Evolutionary conservation across 2,329 filamentous ascomycete genomes (phyloP), one percentile per base, ranked within the genome.

Genomic region (Reticulascus tulasneorum): DNA sequence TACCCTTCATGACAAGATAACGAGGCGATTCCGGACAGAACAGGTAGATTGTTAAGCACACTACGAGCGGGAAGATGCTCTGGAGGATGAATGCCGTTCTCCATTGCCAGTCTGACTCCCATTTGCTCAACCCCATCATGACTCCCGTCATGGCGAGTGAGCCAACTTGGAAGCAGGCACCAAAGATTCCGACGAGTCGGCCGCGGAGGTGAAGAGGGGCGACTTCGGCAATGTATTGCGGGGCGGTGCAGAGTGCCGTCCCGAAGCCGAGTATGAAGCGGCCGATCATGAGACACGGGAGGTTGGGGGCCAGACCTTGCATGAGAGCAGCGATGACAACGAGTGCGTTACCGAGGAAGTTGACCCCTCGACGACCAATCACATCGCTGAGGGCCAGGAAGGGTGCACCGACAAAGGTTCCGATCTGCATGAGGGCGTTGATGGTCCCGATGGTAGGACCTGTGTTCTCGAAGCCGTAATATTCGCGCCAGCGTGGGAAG

Each of bases 201-300:
- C 69, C 59, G 44, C 66, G 58, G 5, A 55, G 44, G n/a, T 55
- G 52, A 12, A 50, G 22, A 1, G 52, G 52, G 4, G 52, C 49
- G 12, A 55, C 38, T 37, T 55, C 52, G 15, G 51, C 51, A 28
- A 55, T 51, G 40, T 53, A 55, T 31, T 55, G 52, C 1, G 51
- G 46, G 6, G 51, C 49, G 4, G 50, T 51, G 28, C 50, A 52
- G 20, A 55, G 46, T 1, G 52, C 49, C 29, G 47, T 62, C 48
- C 65, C 65, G 35, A 79, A 77, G 13, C 75, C 75, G 1, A 79
- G 67, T 5, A 78, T 53, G 44, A 79, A 77, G 17, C 73, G 67
- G 4, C 72, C 73, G 7, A 64, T 63, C 24, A 69, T 58, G n/a
- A 69, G 64, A 29, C 64, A 63, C 11, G 51, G 51, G 26, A 63